phyloP scores from a whole-genome alignment of 2,329 filamentous ascomycete genomes.

The Neurospora crassa region DNA sequence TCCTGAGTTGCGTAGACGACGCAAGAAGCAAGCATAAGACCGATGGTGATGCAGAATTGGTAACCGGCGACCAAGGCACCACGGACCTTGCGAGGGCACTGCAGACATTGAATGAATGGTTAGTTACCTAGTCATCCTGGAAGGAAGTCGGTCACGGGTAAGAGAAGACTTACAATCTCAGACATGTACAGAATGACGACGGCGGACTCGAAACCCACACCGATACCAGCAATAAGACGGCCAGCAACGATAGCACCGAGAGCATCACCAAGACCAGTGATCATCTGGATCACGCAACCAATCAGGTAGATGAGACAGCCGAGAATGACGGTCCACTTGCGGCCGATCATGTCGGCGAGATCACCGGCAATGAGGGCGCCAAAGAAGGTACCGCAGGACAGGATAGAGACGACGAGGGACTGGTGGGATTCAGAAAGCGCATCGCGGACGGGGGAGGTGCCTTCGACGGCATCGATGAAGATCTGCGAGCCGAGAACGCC shows the following conservation, averaged over 20 bases:
- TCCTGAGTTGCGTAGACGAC: constrained; percentile 64
- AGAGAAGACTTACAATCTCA: constrained; percentile 49
- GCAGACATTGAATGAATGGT: neutral
- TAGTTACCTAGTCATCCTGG: neutral
- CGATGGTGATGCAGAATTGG: constrained; percentile 31
- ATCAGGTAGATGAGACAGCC: constrained; percentile 64
- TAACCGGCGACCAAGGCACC: constrained; percentile 25
- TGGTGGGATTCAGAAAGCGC: constrained; percentile 32
- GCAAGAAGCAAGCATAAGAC: constrained; percentile 63
- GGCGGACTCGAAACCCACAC: constrained; percentile 73
- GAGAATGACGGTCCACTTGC: constrained; percentile 60
- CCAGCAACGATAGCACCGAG: constrained; percentile 59
- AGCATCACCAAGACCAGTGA: constrained; percentile 33
- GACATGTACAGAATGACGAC: constrained; percentile 84
- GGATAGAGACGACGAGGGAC: constrained; percentile 61
- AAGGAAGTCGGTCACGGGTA: neutral
- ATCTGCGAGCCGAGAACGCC: constrained; percentile 44
- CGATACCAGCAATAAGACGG: constrained; percentile 65
- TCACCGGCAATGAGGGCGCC: constrained; percentile 70
- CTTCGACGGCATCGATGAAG: constrained; percentile 44
- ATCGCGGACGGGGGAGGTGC: constrained; percentile 19
- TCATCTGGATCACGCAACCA: constrained; percentile 59
- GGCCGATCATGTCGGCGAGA: constrained; percentile 64
- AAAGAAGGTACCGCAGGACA: constrained; percentile 71
- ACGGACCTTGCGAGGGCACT: constrained; percentile 54